These are phyloP conservation scores for Akebia trifoliata DNA, from an alignment of 164 flowering plant genomes.

Conservation along the genomic window DNA sequence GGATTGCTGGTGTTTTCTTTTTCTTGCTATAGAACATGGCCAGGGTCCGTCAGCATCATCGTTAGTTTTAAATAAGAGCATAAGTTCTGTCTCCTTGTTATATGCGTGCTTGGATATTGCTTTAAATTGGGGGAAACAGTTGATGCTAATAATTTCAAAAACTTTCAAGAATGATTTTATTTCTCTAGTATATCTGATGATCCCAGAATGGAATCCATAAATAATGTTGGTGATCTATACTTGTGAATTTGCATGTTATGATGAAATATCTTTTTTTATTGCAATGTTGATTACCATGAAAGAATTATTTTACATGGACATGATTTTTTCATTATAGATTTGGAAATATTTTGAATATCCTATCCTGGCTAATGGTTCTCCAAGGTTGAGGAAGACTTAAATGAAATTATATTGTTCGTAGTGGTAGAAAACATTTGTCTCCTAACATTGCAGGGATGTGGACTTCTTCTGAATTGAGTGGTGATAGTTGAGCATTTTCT, in stretches of 20 bases:
- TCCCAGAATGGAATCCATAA: background rate
- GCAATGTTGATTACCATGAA: too few species aligned
- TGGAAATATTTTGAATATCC: too few species aligned
- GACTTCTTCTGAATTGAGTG: too few species aligned
- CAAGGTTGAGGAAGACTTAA: too few species aligned
- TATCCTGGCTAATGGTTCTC: too few species aligned
- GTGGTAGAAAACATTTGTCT: too few species aligned
- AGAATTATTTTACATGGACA: too few species aligned
- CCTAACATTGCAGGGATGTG: too few species aligned
- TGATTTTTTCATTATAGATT: too few species aligned
- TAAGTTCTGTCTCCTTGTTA: background rate
- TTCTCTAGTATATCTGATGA: background rate
- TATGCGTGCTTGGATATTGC: background rate
- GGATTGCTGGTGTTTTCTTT: slow-evolving; percentile 8
- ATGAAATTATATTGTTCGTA: too few species aligned
- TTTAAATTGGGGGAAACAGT: background rate
- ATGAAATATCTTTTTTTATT: background rate
- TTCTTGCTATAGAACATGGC: background rate
- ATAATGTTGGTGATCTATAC: background rate
- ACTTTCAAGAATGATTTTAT: background rate
- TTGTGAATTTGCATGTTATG: background rate
- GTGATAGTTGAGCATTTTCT: too few species aligned
- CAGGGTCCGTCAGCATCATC: slow-evolving; percentile 5
- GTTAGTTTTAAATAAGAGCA: slow-evolving; percentile 14
- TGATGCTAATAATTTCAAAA: too few species aligned